A percentile compares a stretch with the other conserved stretches of the same genome.
Evolutionary conservation across 129 eudicot genomes (phyloP).

Genomic region (Chrysanthemum makinoi): DNA sequence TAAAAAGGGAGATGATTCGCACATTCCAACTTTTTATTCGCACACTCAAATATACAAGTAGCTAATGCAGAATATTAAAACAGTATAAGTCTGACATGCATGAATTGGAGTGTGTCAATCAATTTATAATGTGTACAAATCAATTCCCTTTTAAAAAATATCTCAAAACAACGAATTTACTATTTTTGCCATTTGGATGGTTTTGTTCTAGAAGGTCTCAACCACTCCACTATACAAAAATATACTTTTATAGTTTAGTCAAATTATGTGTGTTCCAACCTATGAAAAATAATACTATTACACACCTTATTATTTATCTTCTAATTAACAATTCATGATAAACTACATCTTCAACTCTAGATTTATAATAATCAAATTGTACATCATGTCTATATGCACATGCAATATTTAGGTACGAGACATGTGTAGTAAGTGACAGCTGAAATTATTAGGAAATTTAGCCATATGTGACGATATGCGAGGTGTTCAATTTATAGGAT

Average conservation of each 20-base stretch:
- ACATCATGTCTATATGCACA: not conserved
- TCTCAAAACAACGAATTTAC: not conserved
- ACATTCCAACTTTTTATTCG: no score
- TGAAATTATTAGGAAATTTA: no score
- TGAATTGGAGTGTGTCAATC: no score
- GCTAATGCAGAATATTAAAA: no score
- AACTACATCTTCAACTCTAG: not conserved
- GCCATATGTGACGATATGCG: no score
- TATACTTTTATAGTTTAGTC: constrained; percentile 10
- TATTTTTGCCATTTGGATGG: not conserved
- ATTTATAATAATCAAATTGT: not conserved
- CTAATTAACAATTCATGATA: not conserved
- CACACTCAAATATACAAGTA: no score
- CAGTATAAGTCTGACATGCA: no score
- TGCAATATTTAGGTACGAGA: not conserved
- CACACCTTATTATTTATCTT: not conserved
- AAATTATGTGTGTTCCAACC: constrained; percentile 16
- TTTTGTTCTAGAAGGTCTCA: constrained; percentile 40
- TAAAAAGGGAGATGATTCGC: no score
- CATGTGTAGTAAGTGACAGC: no score
- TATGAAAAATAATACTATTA: not conserved
- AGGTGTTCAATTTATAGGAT: no score
- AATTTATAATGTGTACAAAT: no score
- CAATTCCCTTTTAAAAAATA: no score
- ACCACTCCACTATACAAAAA: constrained; percentile 32